A percentile compares a stretch with the other conserved stretches of the same genome.
Conservation (phyloP, 116 monocot genomes). For the Dioscorea cayenensis region DNA sequence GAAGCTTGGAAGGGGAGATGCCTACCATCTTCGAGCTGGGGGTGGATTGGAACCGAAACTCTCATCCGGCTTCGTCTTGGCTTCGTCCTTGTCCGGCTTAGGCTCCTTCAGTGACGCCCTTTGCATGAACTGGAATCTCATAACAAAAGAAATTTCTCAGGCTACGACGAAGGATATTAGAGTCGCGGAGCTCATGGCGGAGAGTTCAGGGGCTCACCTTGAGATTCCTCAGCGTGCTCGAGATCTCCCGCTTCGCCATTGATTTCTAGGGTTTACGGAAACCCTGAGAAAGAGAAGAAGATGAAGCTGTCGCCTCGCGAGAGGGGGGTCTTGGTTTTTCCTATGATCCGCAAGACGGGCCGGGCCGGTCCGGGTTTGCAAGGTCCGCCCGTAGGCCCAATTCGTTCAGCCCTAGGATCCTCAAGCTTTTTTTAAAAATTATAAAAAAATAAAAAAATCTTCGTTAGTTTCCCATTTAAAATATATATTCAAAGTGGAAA, state of each 20-base stretch:
- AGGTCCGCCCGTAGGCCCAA: too few relatives aligned
- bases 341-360: not conserved
- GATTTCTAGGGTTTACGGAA: not conserved
- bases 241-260: slow-evolving; percentile 62
- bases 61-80: not conserved
- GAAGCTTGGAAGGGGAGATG: not conserved
- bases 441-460: too few relatives aligned
- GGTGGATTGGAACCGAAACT: slow-evolving; percentile 18
- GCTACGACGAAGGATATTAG: too few relatives aligned
- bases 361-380: too few relatives aligned
- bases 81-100: slow-evolving; percentile 5
- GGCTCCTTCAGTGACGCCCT: slow-evolving; percentile 28
- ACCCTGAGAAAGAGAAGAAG: too few relatives aligned
- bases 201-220: slow-evolving; percentile 27
- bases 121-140: slow-evolving; percentile 64
- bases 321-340: not conserved
- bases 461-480: too few relatives aligned
- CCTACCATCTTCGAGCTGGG: slow-evolving; percentile 31
- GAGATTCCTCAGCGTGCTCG: slow-evolving; percentile 63
- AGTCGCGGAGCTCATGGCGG: not conserved
- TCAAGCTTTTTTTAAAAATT: too few relatives aligned
- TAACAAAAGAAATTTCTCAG: slow-evolving; percentile 4
- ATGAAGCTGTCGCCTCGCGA: not conserved
- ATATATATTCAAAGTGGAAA: too few relatives aligned
- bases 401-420: too few relatives aligned